These are phyloP conservation scores for Aspergillus ochraceoroseus DNA, from an alignment of 2,329 filamentous ascomycete genomes.

Conservation along the genomic window DNA sequence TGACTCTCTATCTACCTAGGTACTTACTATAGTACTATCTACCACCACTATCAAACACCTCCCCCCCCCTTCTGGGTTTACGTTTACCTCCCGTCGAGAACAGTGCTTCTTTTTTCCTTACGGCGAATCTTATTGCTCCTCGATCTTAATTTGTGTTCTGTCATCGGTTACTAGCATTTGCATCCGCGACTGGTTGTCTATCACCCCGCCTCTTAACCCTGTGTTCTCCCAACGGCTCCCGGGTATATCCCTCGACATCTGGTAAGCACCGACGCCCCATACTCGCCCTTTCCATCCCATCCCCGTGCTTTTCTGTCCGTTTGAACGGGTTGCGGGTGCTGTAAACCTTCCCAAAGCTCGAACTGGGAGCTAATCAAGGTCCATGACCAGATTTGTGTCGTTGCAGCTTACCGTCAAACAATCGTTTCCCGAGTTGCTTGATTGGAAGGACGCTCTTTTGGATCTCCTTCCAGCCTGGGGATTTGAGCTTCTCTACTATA, in stretches of 20 bases:
- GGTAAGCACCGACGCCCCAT: constrained; percentile 6
- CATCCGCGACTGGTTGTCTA: constrained; percentile 8
- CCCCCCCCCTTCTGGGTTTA: too few relatives aligned
- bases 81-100: constrained; percentile 13
- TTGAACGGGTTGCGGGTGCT: constrained; percentile 1
- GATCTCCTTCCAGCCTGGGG: not conserved
- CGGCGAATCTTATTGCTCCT: constrained; percentile 9
- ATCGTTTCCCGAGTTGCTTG: not conserved
- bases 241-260: constrained; percentile 6
- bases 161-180: constrained; percentile 15
- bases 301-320: constrained; percentile 1
- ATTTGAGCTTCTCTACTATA: too few relatives aligned
- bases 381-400: constrained; percentile 10
- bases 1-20: not conserved
- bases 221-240: constrained; percentile 1
- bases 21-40: too few relatives aligned
- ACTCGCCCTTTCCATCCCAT: not conserved
- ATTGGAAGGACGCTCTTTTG: constrained; percentile 1
- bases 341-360: constrained; percentile 4
- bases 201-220: constrained; percentile 8
- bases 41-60: too few relatives aligned
- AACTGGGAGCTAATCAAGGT: constrained; percentile 11
- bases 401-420: constrained; percentile 12
- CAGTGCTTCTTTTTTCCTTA: not conserved
- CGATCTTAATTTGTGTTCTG: constrained; percentile 9